Conservation (phyloP, 805 yeast species). For the Kregervanrija delftensis region DNA sequence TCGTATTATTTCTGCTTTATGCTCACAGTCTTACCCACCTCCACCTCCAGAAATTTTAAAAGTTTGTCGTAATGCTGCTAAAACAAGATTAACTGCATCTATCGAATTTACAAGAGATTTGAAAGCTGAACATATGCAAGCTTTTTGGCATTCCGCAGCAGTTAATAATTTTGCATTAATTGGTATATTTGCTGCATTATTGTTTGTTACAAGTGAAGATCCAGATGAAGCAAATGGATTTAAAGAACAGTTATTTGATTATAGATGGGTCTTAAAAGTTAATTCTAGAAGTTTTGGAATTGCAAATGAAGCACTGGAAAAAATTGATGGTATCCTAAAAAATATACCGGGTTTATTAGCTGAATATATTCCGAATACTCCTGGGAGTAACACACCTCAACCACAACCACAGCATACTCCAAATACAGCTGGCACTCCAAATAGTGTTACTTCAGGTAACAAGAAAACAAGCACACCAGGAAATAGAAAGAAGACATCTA, state of each 20-base stretch:
- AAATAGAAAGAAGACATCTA: too few species aligned
- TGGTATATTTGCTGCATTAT: constrained; percentile 80
- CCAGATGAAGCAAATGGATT: constrained; percentile 59
- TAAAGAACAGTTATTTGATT: constrained; percentile 64
- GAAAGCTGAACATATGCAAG: constrained; percentile 74
- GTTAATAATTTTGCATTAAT: constrained; percentile 73
- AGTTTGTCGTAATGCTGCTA: constrained; percentile 83
- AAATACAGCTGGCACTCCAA: too few species aligned
- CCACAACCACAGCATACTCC: too few species aligned
- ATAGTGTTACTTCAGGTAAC: too few species aligned
- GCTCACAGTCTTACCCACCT: constrained; percentile 22
- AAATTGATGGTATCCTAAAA: constrained; percentile 62
- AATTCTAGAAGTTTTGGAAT: constrained; percentile 74
- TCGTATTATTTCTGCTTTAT: constrained; percentile 55
- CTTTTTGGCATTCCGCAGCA: constrained; percentile 87
- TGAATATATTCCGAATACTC: constrained; percentile 10
- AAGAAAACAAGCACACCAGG: too few species aligned
- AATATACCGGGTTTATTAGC: constrained; percentile 66
- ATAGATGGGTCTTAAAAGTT: constrained; percentile 68
- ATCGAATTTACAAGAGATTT: constrained; percentile 70
- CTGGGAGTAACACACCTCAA: neutral
- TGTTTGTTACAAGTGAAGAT: constrained; percentile 59
- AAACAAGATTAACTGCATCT: constrained; percentile 73
- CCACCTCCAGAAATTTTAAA: constrained; percentile 47
- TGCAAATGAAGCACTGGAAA: constrained; percentile 64